phyloP scores from a whole-genome alignment of 352 stramenopile genomes.

The Phytophthora pistaciae region DNA sequence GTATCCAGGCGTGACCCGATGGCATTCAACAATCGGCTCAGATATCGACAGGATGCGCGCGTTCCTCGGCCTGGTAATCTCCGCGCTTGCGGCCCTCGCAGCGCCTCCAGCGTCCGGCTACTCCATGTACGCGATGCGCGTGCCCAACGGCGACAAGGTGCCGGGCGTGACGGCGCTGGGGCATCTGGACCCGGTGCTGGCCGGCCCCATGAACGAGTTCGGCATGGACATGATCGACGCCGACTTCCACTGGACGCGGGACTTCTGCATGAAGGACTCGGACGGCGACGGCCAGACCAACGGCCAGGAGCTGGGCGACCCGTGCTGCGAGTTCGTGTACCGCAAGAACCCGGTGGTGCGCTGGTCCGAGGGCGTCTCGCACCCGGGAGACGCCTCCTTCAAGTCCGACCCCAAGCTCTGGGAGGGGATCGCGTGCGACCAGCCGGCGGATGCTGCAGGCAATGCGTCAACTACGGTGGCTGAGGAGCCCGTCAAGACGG shows the following conservation, averaged over 20 bases:
- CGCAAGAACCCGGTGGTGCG: constrained; percentile 26
- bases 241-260: constrained; percentile 36
- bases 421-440: constrained; percentile 22
- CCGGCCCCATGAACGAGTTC: constrained; percentile 40
- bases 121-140: constrained; percentile 32
- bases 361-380: constrained; percentile 33
- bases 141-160: constrained; percentile 50
- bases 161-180: constrained; percentile 36
- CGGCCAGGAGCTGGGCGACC: constrained; percentile 40
- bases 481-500: background rate
- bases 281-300: constrained; percentile 43
- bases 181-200: constrained; percentile 27
- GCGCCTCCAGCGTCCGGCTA: constrained; percentile 5
- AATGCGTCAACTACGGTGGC: background rate
- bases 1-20: constrained; percentile 1
- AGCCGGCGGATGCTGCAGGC: background rate
- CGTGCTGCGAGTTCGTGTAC: constrained; percentile 34
- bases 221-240: constrained; percentile 39
- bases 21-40: constrained; percentile 12
- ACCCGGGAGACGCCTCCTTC: constrained; percentile 30
- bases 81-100: background rate
- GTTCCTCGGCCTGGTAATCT: background rate
- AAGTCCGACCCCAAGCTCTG: constrained; percentile 37
- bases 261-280: constrained; percentile 42
- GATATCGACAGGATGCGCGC: constrained; percentile 11